Percentiles rank a stretch among this genome's conserved stretches.
Evolutionary conservation across 805 yeast genomes (phyloP).

Genomic region (Sugiyamaella floridensis): DNA sequence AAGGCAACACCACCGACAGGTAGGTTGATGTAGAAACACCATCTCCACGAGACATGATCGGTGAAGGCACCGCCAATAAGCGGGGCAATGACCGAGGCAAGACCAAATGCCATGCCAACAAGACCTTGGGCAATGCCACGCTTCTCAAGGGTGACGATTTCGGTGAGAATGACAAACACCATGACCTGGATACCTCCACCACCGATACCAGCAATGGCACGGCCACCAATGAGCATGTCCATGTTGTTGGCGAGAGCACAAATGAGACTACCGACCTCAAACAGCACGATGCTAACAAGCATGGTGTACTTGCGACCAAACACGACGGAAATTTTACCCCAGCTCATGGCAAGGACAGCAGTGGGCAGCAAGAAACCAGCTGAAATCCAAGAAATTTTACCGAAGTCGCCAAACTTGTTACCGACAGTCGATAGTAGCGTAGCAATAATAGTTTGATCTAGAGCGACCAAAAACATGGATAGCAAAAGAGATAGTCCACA

Average conservation of each 20-base stretch:
- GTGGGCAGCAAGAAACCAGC: slow-evolving; percentile 57
- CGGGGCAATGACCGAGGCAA: slow-evolving; percentile 42
- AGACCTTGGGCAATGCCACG: slow-evolving; percentile 26
- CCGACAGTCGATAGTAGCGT: slow-evolving; percentile 37
- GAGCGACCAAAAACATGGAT: slow-evolving; percentile 23
- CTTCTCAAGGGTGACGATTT: slow-evolving; percentile 40
- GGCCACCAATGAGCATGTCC: slow-evolving; percentile 61
- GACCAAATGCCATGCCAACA: slow-evolving; percentile 25
- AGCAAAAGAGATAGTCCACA: slow-evolving; percentile 11
- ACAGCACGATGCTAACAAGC: slow-evolving; percentile 43
- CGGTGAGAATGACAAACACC: slow-evolving; percentile 51
- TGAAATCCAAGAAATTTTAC: slow-evolving; percentile 47
- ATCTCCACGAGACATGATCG: slow-evolving; percentile 57
- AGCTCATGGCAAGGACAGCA: slow-evolving; percentile 50
- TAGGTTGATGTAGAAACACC: slow-evolving; percentile 66
- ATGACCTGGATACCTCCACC: slow-evolving; percentile 61
- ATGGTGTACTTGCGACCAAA: slow-evolving; percentile 43
- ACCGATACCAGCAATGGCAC: slow-evolving; percentile 65
- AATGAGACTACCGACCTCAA: slow-evolving; percentile 57
- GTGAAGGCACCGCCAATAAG: slow-evolving; percentile 61
- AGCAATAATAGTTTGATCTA: slow-evolving; percentile 50
- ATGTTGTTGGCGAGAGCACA: slow-evolving; percentile 48
- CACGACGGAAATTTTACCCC: slow-evolving; percentile 41
- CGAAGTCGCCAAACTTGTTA: slow-evolving; percentile 45
- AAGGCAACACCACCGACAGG: slow-evolving; percentile 55